These are phyloP conservation scores for Pythium aphanidermatum DNA, from an alignment of 352 stramenopile genomes.

Conservation along the genomic window DNA sequence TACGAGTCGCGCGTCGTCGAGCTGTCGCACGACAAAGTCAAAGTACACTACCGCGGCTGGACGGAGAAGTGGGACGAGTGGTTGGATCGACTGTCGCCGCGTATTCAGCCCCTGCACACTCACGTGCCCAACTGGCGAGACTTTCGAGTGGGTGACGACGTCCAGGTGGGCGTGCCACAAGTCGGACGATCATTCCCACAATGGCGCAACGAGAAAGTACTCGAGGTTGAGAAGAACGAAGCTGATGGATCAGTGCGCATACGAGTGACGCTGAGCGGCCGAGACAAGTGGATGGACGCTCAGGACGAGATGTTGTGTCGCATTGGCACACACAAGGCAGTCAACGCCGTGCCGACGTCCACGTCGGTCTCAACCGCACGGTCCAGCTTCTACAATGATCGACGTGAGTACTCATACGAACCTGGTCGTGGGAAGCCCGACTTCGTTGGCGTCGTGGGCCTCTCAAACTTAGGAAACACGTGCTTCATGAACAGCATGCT, in stretches of 20 bases:
- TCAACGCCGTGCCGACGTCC: constrained; percentile 25
- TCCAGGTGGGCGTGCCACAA: constrained; percentile 41
- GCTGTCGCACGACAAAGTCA: constrained; percentile 26
- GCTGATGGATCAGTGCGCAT: constrained; percentile 27
- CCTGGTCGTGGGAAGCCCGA: constrained; percentile 44
- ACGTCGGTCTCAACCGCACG: constrained; percentile 8
- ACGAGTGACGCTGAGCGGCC: constrained; percentile 37
- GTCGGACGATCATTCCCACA: constrained; percentile 39
- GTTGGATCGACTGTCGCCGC: constrained; percentile 82
- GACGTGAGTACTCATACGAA: constrained; percentile 33
- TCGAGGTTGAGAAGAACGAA: constrained; percentile 21
- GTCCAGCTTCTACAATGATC: constrained; percentile 21
- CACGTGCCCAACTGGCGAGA: constrained; percentile 63
- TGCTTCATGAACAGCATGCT: constrained; percentile 86
- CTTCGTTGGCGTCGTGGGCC: constrained; percentile 60
- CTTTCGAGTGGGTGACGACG: constrained; percentile 44
- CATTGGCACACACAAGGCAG: constrained; percentile 47
- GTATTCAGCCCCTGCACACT: constrained; percentile 90
- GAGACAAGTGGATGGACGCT: constrained; percentile 42
- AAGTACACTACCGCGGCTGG: constrained; percentile 97
- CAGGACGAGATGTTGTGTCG: constrained; percentile 62
- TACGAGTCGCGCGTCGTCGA: constrained; percentile 57
- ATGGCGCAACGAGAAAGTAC: constrained; percentile 49
- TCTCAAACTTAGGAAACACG: constrained; percentile 76
- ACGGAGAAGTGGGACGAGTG: constrained; percentile 97